These are phyloP conservation scores for Cordyceps tenuipes DNA, from an alignment of 2,329 filamentous ascomycete genomes.

Conservation along the genomic window DNA sequence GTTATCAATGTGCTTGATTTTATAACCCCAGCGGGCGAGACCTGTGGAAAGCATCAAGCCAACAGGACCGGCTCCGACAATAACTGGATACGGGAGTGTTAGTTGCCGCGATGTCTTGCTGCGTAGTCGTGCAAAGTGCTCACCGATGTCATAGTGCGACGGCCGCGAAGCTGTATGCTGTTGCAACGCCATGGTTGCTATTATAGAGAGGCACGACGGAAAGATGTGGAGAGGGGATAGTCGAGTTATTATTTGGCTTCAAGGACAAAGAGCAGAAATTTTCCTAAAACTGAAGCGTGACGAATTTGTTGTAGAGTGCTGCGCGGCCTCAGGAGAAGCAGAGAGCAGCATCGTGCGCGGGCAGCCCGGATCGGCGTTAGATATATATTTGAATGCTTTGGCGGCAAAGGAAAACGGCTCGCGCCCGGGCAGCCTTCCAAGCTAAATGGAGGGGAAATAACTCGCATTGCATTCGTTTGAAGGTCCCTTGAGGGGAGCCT, in stretches of 20 bases:
- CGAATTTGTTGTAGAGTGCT: neutral
- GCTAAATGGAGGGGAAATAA: neutral
- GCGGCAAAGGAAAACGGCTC: neutral
- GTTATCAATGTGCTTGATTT: constrained; percentile 91
- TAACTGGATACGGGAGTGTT: constrained; percentile 46
- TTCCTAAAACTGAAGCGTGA: neutral
- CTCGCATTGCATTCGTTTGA: neutral
- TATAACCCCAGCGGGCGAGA: constrained; percentile 87
- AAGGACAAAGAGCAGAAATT: neutral
- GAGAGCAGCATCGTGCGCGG: neutral
- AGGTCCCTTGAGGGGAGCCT: neutral
- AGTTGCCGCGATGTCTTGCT: neutral
- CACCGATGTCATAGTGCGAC: constrained; percentile 37
- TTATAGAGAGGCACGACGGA: too few species aligned
- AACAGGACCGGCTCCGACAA: constrained; percentile 82
- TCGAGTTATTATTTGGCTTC: neutral
- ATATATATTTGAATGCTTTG: neutral
- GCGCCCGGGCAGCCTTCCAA: neutral
- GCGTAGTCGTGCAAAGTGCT: neutral
- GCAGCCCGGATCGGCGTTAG: neutral
- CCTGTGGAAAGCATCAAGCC: constrained; percentile 83
- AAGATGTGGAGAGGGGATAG: neutral
- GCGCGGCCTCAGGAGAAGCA: neutral
- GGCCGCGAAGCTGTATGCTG: neutral
- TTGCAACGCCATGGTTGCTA: constrained; percentile 3